phyloP scores from a whole-genome alignment of 495 filamentous ascomycete species.

The Hyaloscypha bicolor region DNA sequence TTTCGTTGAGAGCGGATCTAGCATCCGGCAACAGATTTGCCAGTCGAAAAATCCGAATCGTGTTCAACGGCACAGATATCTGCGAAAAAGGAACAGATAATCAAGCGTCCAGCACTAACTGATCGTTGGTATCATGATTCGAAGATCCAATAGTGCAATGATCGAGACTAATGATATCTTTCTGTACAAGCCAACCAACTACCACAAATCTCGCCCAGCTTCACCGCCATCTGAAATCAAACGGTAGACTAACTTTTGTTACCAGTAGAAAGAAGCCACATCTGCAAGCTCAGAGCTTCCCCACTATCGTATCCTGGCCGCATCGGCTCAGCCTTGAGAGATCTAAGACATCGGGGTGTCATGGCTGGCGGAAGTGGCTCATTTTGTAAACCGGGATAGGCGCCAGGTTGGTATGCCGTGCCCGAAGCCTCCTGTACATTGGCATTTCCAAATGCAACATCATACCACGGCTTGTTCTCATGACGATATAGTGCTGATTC shows the following conservation, averaged over 20 bases:
- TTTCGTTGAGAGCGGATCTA: too few relatives aligned
- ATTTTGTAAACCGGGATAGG: background rate
- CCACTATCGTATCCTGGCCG: too few relatives aligned
- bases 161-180: background rate
- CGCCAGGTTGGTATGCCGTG: background rate
- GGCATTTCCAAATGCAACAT: background rate
- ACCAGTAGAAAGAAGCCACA: background rate
- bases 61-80: too few relatives aligned
- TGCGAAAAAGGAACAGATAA: too few relatives aligned
- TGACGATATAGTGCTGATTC: background rate
- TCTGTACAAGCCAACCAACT: background rate
- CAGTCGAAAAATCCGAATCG: too few relatives aligned
- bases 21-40: too few relatives aligned
- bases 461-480: background rate
- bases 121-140: too few relatives aligned
- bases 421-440: background rate
- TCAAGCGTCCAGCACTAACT: too few relatives aligned
- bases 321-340: background rate
- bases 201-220: background rate
- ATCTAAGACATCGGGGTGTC: background rate
- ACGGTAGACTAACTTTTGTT: too few relatives aligned
- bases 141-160: background rate
- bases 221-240: background rate
- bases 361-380: too few relatives aligned
- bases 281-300: background rate